Conservation (phyloP, 1,284 basidiomycete species). For the Ceratobasidium sp. region DNA sequence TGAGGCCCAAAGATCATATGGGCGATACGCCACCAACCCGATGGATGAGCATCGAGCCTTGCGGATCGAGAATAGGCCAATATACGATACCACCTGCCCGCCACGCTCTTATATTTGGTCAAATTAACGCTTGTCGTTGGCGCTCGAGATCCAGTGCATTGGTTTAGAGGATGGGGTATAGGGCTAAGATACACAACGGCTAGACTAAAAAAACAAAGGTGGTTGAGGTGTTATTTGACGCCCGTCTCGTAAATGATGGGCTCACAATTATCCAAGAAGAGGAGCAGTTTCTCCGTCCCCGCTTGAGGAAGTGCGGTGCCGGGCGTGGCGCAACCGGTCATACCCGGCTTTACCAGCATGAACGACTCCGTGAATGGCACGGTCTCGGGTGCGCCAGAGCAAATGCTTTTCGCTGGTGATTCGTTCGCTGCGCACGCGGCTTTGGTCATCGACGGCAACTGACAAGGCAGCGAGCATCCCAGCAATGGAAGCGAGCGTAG, state of each 20-base stretch:
- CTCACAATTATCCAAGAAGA: constrained; percentile 35
- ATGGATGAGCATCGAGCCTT: constrained; percentile 5
- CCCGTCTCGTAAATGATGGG: background rate
- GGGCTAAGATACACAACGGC: background rate
- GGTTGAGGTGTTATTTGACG: background rate
- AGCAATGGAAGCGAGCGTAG: constrained; percentile 42
- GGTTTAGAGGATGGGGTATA: background rate
- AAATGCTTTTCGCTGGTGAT: constrained; percentile 35
- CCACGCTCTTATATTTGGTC: background rate
- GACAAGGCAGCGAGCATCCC: constrained; percentile 39
- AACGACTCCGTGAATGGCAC: constrained; percentile 34
- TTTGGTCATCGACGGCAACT: constrained; percentile 40
- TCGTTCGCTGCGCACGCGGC: constrained; percentile 43
- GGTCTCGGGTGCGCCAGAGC: constrained; percentile 42
- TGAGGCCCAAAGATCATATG: constrained; percentile 1
- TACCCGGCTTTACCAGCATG: constrained; percentile 27
- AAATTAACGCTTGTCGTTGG: background rate
- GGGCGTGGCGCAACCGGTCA: constrained; percentile 17
- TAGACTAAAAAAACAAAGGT: background rate
- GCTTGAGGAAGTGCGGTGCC: constrained; percentile 13
- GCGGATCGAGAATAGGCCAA: background rate
- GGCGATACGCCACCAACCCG: constrained; percentile 4
- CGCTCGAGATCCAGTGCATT: background rate
- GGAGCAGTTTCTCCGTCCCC: constrained; percentile 39
- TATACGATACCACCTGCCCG: background rate